Evolutionary conservation across 768 basidiomycete species (phyloP).

Genomic region (Exidia glandulosa): DNA sequence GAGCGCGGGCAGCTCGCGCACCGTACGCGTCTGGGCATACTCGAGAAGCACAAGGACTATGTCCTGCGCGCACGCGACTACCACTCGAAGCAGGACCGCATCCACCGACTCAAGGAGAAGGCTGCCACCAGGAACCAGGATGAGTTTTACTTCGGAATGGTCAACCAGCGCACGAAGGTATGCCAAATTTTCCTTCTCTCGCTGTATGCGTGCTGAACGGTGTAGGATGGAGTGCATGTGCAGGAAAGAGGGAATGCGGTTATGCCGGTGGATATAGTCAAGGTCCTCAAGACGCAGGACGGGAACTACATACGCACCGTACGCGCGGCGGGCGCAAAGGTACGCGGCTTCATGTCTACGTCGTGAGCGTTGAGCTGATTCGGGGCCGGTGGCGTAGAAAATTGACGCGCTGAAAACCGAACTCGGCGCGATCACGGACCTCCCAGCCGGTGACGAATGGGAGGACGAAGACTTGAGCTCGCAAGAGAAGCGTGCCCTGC

Average conservation of each 20-base stretch:
- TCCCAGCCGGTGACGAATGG: slow-evolving; percentile 33
- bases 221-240: slow-evolving; percentile 72
- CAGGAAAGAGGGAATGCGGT: slow-evolving; percentile 76
- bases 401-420: slow-evolving; percentile 70
- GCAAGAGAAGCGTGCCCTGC: slow-evolving; percentile 45
- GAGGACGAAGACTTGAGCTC: slow-evolving; percentile 34
- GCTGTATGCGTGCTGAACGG: slow-evolving; percentile 25
- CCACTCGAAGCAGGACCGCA: slow-evolving; percentile 85
- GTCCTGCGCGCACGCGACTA: slow-evolving; percentile 93
- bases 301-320: slow-evolving; percentile 89
- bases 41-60: slow-evolving; percentile 98
- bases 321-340: slow-evolving; percentile 71
- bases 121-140: slow-evolving; percentile 89
- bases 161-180: slow-evolving; percentile 66
- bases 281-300: slow-evolving; percentile 92
- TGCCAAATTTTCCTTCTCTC: slow-evolving; percentile 19
- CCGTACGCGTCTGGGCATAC: slow-evolving; percentile 73
- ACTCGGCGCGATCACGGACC: slow-evolving; percentile 56
- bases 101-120: slow-evolving; percentile 79
- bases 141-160: slow-evolving; percentile 99
- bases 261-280: slow-evolving; percentile 84
- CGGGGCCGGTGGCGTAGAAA: slow-evolving; percentile 43
- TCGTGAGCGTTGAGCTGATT: background rate
- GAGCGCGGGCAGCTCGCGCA: slow-evolving; percentile 85
- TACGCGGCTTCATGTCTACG: slow-evolving; percentile 23